These are phyloP conservation scores for Sisymbrium irio DNA, from an alignment of 345 rosid genomes.

Conservation along the genomic window DNA sequence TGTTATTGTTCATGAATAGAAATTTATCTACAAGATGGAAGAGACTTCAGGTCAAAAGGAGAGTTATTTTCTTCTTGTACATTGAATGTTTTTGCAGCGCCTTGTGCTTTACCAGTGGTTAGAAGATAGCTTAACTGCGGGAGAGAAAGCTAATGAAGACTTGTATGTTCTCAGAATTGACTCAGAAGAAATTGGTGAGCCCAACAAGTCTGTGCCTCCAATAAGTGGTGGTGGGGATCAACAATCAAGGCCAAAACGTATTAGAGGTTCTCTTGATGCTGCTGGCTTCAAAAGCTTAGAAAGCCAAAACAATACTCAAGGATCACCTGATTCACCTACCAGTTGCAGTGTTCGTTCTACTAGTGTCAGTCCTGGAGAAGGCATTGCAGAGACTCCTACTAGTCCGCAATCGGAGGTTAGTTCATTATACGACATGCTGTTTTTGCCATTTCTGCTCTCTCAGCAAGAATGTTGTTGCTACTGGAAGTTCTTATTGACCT, in stretches of 20 bases:
- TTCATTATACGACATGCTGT: not conserved
- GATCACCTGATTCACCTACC: conserved; percentile 36
- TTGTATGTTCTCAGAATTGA: conserved; percentile 43
- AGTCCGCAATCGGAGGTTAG: conserved; percentile 54
- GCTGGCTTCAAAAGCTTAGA: conserved; percentile 15
- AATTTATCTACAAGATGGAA: not conserved
- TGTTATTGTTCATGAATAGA: not conserved
- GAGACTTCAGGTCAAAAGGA: not conserved
- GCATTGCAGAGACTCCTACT: conserved; percentile 34
- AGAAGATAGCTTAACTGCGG: conserved; percentile 71
- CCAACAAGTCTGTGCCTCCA: conserved; percentile 37
- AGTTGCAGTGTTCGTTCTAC: conserved; percentile 35
- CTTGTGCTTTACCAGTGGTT: conserved; percentile 75
- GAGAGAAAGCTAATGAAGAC: conserved; percentile 69
- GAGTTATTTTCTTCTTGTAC: not conserved
- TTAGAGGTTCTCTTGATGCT: conserved; percentile 39
- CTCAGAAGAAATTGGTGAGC: conserved; percentile 33
- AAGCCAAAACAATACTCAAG: conserved; percentile 9
- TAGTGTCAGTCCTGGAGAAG: conserved; percentile 36
- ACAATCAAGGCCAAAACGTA: conserved; percentile 38
- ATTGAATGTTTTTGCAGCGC: conserved; percentile 44
- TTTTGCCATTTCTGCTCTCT: not conserved
- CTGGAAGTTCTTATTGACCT: not conserved
- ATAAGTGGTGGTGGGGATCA: conserved; percentile 34
- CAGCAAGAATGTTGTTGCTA: not conserved